Evolutionary conservation across 2,329 filamentous ascomycete species (phyloP), one percentile per base, ranked within the genome.

Genomic region (Cytospora chrysosperma): DNA sequence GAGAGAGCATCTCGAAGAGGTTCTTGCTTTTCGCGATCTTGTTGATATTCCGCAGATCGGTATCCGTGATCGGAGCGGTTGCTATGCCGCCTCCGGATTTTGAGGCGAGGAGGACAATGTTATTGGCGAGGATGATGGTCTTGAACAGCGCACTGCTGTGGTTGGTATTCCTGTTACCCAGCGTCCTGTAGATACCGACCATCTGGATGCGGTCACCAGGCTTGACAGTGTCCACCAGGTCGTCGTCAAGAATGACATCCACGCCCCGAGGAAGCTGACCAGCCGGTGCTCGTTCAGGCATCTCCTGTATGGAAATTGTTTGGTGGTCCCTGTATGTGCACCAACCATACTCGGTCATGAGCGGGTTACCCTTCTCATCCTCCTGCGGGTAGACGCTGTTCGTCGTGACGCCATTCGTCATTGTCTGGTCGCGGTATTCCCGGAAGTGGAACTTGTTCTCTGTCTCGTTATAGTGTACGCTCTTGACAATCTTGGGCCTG

Each of bases 21-120:
- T 95, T 93, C 77, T 89, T 93, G 77, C 95, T 95, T 82, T 98
- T 99, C 12, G 94, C 84, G 62, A 98, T 85, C 77, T 96, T 97
- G 81, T 98, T 98, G 82, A 99, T 99, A 74, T 99, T 98, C 71
- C 95, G 90, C 73, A 99, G 96, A 73, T 99, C 95, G 1, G 91
- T 95, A 75, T 98, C 95, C 21, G 95, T 98, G 70, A 99, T 97
- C 6, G 87, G 90, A 19, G 93, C 90, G 65, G 96, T 91, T 0
- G 94, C 94, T 69, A 98, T 91, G 37, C 94, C 95, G 58, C 94
- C 95, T 24, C 94, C 94, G 2, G 94, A 96, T 74, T 99, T 99
- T 19, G 94, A 97, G 2, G 95, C 97, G 8, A 99, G 84, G 37
- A 97, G 83, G 53, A 98, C 94, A 62, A 99, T 83, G 71, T 99